phyloP scores from a whole-genome alignment of 331 rosid species.

The Ulmus americana region DNA sequence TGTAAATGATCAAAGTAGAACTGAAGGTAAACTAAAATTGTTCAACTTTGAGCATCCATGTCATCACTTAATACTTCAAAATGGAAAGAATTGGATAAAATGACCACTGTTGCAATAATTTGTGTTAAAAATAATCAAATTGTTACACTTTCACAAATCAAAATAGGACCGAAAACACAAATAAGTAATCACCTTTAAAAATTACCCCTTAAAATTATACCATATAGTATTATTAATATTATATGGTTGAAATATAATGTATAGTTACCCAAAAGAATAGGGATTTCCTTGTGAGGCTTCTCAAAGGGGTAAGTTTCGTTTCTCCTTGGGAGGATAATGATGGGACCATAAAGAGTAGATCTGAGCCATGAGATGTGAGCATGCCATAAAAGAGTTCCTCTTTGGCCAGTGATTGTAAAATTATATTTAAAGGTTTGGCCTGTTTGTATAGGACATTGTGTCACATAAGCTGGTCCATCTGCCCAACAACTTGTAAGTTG shows the following conservation, averaged over 20 bases:
- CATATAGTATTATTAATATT: neutral
- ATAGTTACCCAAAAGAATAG: conserved; percentile 58
- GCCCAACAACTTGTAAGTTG: conserved; percentile 66
- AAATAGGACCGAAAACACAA: too few relatives aligned
- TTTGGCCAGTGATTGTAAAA: conserved; percentile 70
- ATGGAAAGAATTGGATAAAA: too few relatives aligned
- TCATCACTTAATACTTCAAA: too few relatives aligned
- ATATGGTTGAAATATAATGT: neutral
- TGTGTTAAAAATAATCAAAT: too few relatives aligned
- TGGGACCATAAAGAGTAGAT: conserved; percentile 58
- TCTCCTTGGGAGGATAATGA: conserved; percentile 60
- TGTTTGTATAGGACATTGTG: conserved; percentile 75
- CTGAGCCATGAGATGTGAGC: conserved; percentile 87
- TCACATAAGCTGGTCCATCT: conserved; percentile 77
- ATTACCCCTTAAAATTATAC: neutral
- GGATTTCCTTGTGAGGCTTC: conserved; percentile 60
- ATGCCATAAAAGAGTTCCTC: conserved; percentile 79
- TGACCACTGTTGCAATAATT: too few relatives aligned
- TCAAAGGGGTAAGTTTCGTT: conserved; percentile 62
- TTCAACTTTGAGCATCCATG: too few relatives aligned
- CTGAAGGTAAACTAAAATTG: too few relatives aligned
- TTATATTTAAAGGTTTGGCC: conserved; percentile 59
- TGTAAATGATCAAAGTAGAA: too few relatives aligned
- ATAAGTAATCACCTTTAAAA: neutral
- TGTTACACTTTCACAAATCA: too few relatives aligned